Evolutionary conservation across 2,329 filamentous ascomycete species (phyloP), one percentile per base, ranked within the genome.

Genomic region (Alternaria burnsii): DNA sequence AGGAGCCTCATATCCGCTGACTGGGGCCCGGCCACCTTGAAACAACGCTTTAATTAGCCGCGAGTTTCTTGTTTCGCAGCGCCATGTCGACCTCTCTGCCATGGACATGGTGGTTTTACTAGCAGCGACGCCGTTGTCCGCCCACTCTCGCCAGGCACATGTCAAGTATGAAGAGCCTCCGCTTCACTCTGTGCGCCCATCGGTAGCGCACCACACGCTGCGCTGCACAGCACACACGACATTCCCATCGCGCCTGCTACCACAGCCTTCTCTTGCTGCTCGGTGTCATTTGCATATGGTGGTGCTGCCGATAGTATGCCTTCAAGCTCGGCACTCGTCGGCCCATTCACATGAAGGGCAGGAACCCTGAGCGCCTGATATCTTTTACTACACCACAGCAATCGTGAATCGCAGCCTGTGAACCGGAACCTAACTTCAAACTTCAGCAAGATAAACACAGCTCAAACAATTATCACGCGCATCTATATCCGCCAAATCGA

Each of bases 41-140:
- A 59, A 55, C 62, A 52, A 41, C 46, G 53, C 57, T 47, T 57
- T 51, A 52, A 58, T 58, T 55, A 57, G 32, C 34, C 53, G 41
- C 34, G 20, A 36, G 46, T 32, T 36, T 32, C 20, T 43, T 43
- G 57, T 34, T 38, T 38, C 12, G n/a, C 38, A 14, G 20, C 47
- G 47, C 30, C n/a, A 51, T 44, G 30, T 43, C 40, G 14, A 38
- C 22, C 28, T 51, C 28, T 11, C 26, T 24, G 32, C 32, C 46
- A 42, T n/a, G 18, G 26, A 34, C 3, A 22, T 26, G 8, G n/a
- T 28, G 11, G 34, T 41, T 46, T 48, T 20, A 41, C 42, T 44
- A 28, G 32, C 12, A 10, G 5, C 11, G 22, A 20, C 51, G 5
- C 42, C 52, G n/a, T 47, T 34, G 12, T 54, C 22, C 32, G 41